Evolutionary conservation across 2,329 filamentous ascomycete species (phyloP).

Genomic region (Ampelomyces quisqualis): DNA sequence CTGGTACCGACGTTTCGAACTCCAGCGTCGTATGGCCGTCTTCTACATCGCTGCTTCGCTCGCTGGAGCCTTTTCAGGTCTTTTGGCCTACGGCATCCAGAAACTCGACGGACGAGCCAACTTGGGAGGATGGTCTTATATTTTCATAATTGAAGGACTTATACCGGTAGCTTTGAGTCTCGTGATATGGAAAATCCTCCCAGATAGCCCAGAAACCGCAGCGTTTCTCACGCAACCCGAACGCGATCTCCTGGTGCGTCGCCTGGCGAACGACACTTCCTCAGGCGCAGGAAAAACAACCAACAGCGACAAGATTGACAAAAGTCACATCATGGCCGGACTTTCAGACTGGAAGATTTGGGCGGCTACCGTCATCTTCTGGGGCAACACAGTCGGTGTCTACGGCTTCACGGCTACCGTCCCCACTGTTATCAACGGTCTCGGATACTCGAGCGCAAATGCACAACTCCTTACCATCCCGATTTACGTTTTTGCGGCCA

Average conservation of each 20-base stretch:
- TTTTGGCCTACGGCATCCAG: conserved; percentile 37
- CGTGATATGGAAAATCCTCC: conserved; percentile 55
- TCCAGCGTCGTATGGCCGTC: conserved; percentile 38
- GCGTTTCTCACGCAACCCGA: conserved; percentile 38
- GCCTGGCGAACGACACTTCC: conserved; percentile 47
- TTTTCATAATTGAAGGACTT: conserved; percentile 30
- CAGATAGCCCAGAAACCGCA: conserved; percentile 51
- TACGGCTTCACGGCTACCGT: conserved; percentile 42
- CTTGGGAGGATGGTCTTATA: conserved; percentile 35
- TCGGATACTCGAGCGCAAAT: conserved; percentile 46
- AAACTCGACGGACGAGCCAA: conserved; percentile 29
- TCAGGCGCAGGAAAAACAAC: conserved; percentile 48
- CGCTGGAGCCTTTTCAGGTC: conserved; percentile 37
- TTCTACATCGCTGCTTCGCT: conserved; percentile 37
- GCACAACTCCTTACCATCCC: conserved; percentile 48
- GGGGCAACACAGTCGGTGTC: conserved; percentile 42
- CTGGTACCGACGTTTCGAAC: conserved; percentile 38
- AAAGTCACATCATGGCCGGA: conserved; percentile 52
- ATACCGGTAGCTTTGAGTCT: conserved; percentile 44
- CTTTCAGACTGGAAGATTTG: conserved; percentile 45
- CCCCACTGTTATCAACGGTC: conserved; percentile 46
- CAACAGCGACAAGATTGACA: conserved; percentile 52
- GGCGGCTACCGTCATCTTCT: conserved; percentile 42
- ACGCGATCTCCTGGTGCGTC: conserved; percentile 35
- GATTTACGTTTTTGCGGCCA: conserved; percentile 46